Conservation (phyloP, 768 basidiomycete species). For the Hydnum rufescens region DNA sequence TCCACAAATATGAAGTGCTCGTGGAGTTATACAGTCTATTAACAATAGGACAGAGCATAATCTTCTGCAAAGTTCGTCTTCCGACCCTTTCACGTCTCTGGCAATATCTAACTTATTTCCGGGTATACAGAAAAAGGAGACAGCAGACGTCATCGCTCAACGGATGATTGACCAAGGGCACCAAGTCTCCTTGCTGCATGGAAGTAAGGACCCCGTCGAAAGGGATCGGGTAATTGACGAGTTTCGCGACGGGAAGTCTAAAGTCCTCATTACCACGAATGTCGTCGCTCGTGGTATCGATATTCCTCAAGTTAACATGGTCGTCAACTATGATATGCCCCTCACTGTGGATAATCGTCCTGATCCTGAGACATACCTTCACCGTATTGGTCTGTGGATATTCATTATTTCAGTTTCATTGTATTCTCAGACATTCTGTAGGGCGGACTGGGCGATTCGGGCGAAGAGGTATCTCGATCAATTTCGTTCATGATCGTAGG, state of each 20-base stretch:
- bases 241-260: conserved; percentile 90
- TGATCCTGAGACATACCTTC: conserved; percentile 93
- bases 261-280: conserved; percentile 96
- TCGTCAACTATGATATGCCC: conserved; percentile 97
- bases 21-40: conserved; percentile 75
- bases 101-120: background rate
- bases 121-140: conserved; percentile 27
- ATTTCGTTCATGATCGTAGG: conserved; percentile 82
- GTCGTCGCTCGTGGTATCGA: conserved; percentile 98
- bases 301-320: conserved; percentile 98
- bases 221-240: conserved; percentile 86
- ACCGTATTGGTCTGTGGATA: conserved; percentile 65
- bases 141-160: conserved; percentile 78
- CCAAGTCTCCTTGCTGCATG: conserved; percentile 89
- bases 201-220: conserved; percentile 74
- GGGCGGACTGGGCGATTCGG: conserved; percentile 97
- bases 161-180: conserved; percentile 89
- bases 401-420: background rate
- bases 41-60: conserved; percentile 95
- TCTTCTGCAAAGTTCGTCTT: conserved; percentile 71
- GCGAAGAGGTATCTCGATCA: conserved; percentile 89
- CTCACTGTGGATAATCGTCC: conserved; percentile 61
- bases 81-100: background rate
- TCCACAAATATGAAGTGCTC: conserved; percentile 89
- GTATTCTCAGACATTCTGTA: conserved; percentile 17